A percentile compares a stretch with the other conserved stretches of the same genome.
Conservation (phyloP, 2,329 filamentous ascomycete genomes). For the Hymenoscyphus scutula region DNA sequence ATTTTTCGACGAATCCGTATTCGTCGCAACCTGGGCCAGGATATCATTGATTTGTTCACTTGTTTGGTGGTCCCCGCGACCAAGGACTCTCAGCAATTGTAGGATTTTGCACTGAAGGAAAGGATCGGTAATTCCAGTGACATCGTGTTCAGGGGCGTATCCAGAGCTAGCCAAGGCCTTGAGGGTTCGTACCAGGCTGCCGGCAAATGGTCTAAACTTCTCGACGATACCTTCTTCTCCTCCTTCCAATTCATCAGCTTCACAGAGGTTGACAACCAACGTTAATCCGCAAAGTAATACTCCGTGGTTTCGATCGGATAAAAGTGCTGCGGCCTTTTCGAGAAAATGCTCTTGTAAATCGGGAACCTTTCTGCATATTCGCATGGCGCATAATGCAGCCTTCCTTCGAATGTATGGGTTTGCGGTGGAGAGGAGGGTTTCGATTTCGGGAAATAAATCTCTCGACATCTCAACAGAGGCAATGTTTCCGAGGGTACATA, state of each 20-base stretch:
- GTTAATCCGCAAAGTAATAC: conserved; percentile 92
- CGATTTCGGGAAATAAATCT: conserved; percentile 94
- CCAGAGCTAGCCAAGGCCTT: conserved; percentile 93
- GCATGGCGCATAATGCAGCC: conserved; percentile 97
- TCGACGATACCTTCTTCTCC: conserved; percentile 89
- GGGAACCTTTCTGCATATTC: conserved; percentile 96
- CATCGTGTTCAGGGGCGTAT: conserved; percentile 96
- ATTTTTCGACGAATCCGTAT: conserved; percentile 97
- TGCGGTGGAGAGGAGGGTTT: conserved; percentile 83
- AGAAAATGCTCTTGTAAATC: conserved; percentile 96
- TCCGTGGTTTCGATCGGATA: conserved; percentile 93
- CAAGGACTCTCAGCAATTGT: conserved; percentile 79
- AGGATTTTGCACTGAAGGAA: conserved; percentile 98
- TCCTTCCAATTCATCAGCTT: conserved; percentile 88
- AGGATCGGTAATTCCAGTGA: conserved; percentile 95
- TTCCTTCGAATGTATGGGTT: conserved; percentile 99
- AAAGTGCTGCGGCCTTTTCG: conserved; percentile 83
- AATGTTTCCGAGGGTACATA: conserved; percentile 96
- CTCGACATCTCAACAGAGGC: conserved; percentile 97
- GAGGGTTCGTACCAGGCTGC: conserved; percentile 80
- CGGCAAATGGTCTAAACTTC: conserved; percentile 84
- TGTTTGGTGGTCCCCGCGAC: conserved; percentile 78
- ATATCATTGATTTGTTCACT: conserved; percentile 99
- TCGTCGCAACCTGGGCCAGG: conserved; percentile 92
- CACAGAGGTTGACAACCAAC: conserved; percentile 85